Evolutionary conservation across 768 basidiomycete species (phyloP).

Genomic region (Boletus edulis): DNA sequence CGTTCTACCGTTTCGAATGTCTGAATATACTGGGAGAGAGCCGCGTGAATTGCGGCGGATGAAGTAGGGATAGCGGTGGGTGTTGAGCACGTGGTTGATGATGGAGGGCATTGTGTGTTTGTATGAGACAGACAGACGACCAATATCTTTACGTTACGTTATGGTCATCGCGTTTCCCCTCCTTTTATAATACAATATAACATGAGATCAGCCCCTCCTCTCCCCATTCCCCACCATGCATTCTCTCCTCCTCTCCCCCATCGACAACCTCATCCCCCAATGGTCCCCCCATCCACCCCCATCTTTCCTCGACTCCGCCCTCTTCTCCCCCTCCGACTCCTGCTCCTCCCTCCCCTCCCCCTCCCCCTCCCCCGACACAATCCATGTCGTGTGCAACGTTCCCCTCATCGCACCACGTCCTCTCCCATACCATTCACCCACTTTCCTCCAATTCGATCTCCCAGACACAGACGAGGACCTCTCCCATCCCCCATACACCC

Average conservation of each 20-base stretch:
- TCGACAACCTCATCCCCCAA: conserved; percentile 18
- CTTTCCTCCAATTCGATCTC: conserved; percentile 64
- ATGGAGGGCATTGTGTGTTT: conserved; percentile 7
- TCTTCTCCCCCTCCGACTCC: conserved; percentile 38
- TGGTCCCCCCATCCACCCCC: neutral
- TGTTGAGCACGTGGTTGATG: conserved; percentile 15
- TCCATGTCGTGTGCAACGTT: conserved; percentile 60
- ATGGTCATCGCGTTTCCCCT: neutral
- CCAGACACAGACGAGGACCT: conserved; percentile 70
- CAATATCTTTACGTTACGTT: neutral
- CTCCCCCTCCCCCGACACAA: conserved; percentile 26
- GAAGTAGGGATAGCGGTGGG: conserved; percentile 40
- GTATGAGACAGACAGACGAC: neutral
- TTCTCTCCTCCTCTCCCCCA: conserved; percentile 14
- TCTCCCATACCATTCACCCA: conserved; percentile 67
- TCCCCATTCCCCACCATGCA: neutral
- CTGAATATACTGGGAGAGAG: conserved; percentile 72
- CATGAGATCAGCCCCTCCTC: neutral
- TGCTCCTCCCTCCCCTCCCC: conserved; percentile 22
- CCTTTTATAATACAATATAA: conserved; percentile 10
- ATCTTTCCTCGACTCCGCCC: neutral
- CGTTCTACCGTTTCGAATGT: conserved; percentile 64
- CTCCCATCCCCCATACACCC: conserved; percentile 66
- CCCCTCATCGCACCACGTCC: conserved; percentile 69
- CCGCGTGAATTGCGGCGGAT: conserved; percentile 66